These are phyloP conservation scores for Termitomyces heimii DNA, from an alignment of 768 basidiomycete species.

Conservation along the genomic window DNA sequence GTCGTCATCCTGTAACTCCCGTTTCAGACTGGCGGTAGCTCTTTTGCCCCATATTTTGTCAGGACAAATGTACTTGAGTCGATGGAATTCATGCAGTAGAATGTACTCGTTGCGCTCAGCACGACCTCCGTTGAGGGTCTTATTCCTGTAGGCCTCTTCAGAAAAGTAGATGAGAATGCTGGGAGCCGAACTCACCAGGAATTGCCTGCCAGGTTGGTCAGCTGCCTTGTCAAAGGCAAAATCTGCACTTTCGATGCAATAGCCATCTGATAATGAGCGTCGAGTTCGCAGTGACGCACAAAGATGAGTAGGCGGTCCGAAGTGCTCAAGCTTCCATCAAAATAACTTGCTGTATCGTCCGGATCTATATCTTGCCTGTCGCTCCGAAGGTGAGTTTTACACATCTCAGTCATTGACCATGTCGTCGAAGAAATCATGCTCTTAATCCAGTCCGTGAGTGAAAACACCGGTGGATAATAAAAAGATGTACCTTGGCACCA, in stretches of 20 bases:
- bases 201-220: slow-evolving; percentile 95
- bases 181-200: slow-evolving; percentile 63
- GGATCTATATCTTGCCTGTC: slow-evolving; percentile 93
- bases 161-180: neutral
- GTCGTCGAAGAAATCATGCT: slow-evolving; percentile 97
- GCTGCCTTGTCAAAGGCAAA: slow-evolving; percentile 83
- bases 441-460: slow-evolving; percentile 30
- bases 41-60: slow-evolving; percentile 91
- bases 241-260: slow-evolving; percentile 93
- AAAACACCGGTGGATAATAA: neutral
- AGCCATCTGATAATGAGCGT: slow-evolving; percentile 97
- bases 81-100: slow-evolving; percentile 95
- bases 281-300: slow-evolving; percentile 89
- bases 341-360: slow-evolving; percentile 87
- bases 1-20: slow-evolving; percentile 47
- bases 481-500: slow-evolving; percentile 70
- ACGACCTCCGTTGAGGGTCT: slow-evolving; percentile 93
- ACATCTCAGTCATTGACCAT: slow-evolving; percentile 98
- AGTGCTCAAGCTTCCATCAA: slow-evolving; percentile 75
- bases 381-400: slow-evolving; percentile 78
- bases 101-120: slow-evolving; percentile 99
- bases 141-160: slow-evolving; percentile 62
- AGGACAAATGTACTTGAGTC: slow-evolving; percentile 92
- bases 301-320: slow-evolving; percentile 82
- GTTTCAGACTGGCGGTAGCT: slow-evolving; percentile 38